Conservation (phyloP, 139 green algal species). For the Prasinococcaceae sp. region DNA sequence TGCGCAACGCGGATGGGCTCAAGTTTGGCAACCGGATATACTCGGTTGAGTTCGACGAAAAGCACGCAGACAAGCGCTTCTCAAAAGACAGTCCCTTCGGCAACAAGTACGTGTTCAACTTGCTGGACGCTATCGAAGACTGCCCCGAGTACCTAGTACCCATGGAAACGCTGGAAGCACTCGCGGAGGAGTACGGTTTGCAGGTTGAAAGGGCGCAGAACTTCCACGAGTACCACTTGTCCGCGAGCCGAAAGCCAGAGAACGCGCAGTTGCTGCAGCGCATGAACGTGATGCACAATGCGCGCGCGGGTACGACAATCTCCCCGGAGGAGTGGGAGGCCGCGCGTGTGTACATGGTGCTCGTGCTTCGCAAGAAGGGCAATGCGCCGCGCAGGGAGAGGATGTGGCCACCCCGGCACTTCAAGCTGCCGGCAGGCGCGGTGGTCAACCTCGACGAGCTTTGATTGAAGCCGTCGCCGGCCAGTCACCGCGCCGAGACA, state of each 20-base stretch:
- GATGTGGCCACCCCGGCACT: no score
- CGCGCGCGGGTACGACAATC: background rate
- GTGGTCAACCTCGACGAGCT: no score
- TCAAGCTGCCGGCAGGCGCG: no score
- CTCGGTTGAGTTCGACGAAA: conserved; percentile 4
- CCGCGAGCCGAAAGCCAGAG: background rate
- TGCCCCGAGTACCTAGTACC: conserved; percentile 7
- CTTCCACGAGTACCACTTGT: conserved; percentile 7
- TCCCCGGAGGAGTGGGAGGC: conserved; percentile 10
- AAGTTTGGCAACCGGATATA: conserved; percentile 2
- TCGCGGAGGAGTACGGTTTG: conserved; percentile 9
- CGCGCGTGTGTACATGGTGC: conserved; percentile 1
- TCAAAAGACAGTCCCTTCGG: background rate
- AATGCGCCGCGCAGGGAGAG: no score
- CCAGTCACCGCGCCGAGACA: no score
- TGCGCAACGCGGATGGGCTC: conserved; percentile 12
- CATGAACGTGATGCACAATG: background rate
- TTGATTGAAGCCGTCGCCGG: no score
- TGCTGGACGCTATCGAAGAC: conserved; percentile 2
- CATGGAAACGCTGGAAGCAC: background rate
- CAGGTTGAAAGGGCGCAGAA: conserved; percentile 1
- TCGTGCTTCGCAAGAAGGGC: conserved; percentile 1
- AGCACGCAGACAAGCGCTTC: background rate
- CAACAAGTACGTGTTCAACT: conserved; percentile 7
- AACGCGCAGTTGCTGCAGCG: background rate